Evolutionary conservation across 805 yeast species (phyloP).

Genomic region (Teunomyces panamensis): DNA sequence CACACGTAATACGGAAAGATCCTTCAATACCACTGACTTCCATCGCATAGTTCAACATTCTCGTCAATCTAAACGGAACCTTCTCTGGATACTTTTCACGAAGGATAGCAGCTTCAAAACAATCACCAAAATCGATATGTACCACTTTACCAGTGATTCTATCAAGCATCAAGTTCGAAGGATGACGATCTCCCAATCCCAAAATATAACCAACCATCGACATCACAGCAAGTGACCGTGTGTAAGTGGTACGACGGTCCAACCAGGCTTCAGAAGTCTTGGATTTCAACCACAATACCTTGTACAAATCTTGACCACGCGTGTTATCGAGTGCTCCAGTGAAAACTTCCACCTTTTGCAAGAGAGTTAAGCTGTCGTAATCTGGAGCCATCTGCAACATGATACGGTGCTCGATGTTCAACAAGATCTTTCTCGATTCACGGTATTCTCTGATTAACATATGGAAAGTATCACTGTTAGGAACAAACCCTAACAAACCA

Average conservation of each 20-base stretch:
- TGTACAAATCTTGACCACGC: conserved; percentile 91
- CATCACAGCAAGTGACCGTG: conserved; percentile 96
- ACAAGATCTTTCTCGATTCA: conserved; percentile 81
- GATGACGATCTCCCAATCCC: conserved; percentile 97
- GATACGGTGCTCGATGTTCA: conserved; percentile 91
- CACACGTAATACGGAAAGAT: conserved; percentile 92
- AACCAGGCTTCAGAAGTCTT: conserved; percentile 97
- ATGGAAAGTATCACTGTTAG: conserved; percentile 95
- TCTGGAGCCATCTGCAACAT: conserved; percentile 98
- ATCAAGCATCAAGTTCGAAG: conserved; percentile 94
- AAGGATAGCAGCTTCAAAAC: conserved; percentile 96
- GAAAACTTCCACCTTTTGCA: conserved; percentile 95
- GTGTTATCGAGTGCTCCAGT: conserved; percentile 94
- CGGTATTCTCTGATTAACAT: conserved; percentile 88
- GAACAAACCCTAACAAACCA: conserved; percentile 97
- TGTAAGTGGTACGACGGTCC: conserved; percentile 93
- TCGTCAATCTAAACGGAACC: conserved; percentile 93
- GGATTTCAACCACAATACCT: conserved; percentile 94
- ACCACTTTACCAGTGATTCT: conserved; percentile 92
- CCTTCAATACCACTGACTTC: conserved; percentile 99
- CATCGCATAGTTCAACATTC: conserved; percentile 98
- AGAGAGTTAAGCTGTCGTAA: conserved; percentile 80
- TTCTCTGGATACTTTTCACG: conserved; percentile 97
- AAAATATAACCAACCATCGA: conserved; percentile 97
- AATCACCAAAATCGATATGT: conserved; percentile 98